phyloP scores from a whole-genome alignment of 148 eudicot genomes.

The Hydrangea macrophylla region DNA sequence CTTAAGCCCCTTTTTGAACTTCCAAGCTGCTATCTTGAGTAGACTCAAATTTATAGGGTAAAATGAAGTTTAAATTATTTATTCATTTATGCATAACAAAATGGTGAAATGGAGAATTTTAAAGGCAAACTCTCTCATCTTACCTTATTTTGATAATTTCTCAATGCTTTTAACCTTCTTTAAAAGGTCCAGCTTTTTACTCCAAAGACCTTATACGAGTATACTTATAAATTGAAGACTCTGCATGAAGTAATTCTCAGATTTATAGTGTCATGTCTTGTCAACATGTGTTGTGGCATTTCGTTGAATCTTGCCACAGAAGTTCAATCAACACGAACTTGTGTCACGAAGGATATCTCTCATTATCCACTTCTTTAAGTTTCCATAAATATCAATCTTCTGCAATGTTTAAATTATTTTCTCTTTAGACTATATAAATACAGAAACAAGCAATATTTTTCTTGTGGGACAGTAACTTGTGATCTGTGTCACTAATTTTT shows the following conservation, averaged over 20 bases:
- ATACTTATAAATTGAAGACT: not conserved
- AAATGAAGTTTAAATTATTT: too few species aligned
- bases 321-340: not conserved
- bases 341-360: not conserved
- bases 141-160: too few species aligned
- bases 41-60: not conserved
- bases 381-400: not conserved
- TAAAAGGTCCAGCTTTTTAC: too few species aligned
- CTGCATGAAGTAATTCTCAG: not conserved
- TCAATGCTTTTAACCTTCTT: too few species aligned
- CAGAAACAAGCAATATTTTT: too few species aligned
- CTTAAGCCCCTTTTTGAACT: not conserved
- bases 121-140: too few species aligned
- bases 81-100: too few species aligned
- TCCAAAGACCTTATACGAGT: not conserved
- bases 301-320: not conserved
- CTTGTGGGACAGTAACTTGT: too few species aligned
- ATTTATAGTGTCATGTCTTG: not conserved
- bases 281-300: not conserved
- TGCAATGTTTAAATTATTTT: too few species aligned
- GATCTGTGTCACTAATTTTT: too few species aligned
- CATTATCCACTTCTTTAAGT: not conserved
- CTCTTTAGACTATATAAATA: too few species aligned
- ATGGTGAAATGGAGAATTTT: too few species aligned
- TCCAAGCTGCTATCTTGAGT: constrained; percentile 5